Base-by-base conservation (phyloP, 2,329 filamentous ascomycete genomes). In the Cladosporium cucumerinum region DNA sequence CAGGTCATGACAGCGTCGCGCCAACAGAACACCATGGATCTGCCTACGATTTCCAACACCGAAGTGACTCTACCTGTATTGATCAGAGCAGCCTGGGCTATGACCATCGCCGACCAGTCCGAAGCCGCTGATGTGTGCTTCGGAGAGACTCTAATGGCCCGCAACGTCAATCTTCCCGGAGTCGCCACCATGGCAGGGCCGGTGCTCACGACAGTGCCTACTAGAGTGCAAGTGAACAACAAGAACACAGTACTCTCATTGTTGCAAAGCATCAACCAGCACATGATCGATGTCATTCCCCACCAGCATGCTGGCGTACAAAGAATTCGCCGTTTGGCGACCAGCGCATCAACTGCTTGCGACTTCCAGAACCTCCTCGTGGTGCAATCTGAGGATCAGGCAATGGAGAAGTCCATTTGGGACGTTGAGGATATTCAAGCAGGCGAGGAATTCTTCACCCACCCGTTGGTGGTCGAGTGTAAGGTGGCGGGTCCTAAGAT, bases 331-430 rank as follows among this genome's bases (percentile, higher is more conserved):
- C 11, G 55, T 26, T 48, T 62, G 16, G 49, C 49, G 11, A 16
- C 16, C 8, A 26, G 34, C 34, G 26, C 60, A 32, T 52, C 60
- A 18, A 78, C 84, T 66, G 84, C 84, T 1, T 86, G 85, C 69
- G 81, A 86, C 66, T 80, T 86, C 61, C 81, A 83, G n/a, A 85
- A 83, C 0, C 80, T 85, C 11, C 74, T 87, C 1, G 82, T 86
- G 0, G 79, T 87, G 18, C 84, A 87, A 61, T 72, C 72, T 28
- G 65, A 65, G 11, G 51, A 62, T 11, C 49, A 62, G 23, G 21
- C 32, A 23, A 10, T 62, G 60, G 60, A 62, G 18, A 62, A 62
- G 49, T 30, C 60, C 2, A 21, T 62, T 5, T 62, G 60, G 60
- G 49, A 62, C 18, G 55, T 55, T 36, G 49, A 46, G 3, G 49